A percentile compares a stretch with the other conserved stretches of the same genome.
Evolutionary conservation across 257 asterid genomes (phyloP).

Genomic region (Solanum chmielewskii): DNA sequence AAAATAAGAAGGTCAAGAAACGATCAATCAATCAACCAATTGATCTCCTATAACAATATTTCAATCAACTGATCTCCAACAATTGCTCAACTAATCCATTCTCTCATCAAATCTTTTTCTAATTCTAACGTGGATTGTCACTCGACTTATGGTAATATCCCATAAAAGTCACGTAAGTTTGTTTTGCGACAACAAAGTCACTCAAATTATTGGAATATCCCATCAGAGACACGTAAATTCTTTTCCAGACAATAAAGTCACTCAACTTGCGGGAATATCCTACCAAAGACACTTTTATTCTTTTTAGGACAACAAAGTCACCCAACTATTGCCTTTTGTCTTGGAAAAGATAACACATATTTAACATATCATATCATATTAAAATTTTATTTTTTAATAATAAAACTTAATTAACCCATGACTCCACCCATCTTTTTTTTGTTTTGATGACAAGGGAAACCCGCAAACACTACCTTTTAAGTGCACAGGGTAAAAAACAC

Average conservation of each 20-base stretch:
- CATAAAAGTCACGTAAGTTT: background rate
- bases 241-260: background rate
- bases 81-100: background rate
- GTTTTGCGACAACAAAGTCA: background rate
- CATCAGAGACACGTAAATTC: background rate
- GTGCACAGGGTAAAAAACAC: too few relatives aligned
- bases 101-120: background rate
- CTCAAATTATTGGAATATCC: background rate
- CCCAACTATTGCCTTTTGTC: background rate
- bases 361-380: background rate
- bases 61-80: background rate
- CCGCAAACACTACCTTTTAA: too few relatives aligned
- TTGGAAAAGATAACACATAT: background rate
- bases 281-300: background rate
- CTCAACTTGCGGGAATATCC: background rate
- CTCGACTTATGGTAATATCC: background rate
- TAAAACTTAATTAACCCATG: background rate
- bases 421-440: background rate
- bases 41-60: background rate
- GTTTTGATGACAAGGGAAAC: too few relatives aligned
- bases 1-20: background rate
- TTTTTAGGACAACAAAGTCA: background rate
- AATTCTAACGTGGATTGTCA: background rate
- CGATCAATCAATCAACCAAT: background rate
- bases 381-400: background rate